Evolutionary conservation across 2,329 filamentous ascomycete genomes (phyloP), one percentile per base, ranked within the genome.

Genomic region (Colletotrichum tropicicola): DNA sequence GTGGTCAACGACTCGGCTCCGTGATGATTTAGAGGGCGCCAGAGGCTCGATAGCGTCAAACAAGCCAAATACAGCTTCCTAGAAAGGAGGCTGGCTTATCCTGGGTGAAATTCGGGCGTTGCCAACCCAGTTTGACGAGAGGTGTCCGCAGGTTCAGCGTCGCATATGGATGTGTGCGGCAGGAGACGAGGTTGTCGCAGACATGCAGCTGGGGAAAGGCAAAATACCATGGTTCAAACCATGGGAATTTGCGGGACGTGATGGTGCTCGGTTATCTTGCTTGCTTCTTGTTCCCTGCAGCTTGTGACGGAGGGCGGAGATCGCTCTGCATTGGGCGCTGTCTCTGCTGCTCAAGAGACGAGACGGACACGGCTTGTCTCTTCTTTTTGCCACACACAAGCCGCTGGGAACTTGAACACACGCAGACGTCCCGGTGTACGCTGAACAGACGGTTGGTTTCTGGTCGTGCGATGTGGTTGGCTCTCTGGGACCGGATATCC

Each of bases 231-330:
- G 21, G n/a, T 55, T 32, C 17, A 17, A 28, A 44, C 8, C 13
- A 65, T 65, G 61, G 61, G 56, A 21, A 65, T 61, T 60, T 30
- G 57, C 41, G 28, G 44, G 49, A 55, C 27, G 7, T 28, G 44
- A 19, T 35, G 28, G 44, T 61, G 44, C 43, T 61, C 37, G 57
- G 57, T 17, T 44, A 65, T 60, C 57, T 61, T 25, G 48, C 43
- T 58, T 44, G 37, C 39, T 25, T 53, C 6, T 9, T 17, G 30
- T 37, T 48, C 13, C n/a, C n/a, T n/a, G n/a, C n/a, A n/a, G n/a
- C 12, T 45, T 25, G 43, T 23, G 17, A 39, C 35, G 52, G 52
- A 56, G 54, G 54, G 54, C n/a, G 39, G 43, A 15, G n/a, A 37
- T 48, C 41, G 21, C 15, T 37, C 43, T 57, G 30, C 30, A 57